Base-by-base conservation (phyloP, 768 basidiomycete genomes). In the Agrocybe pediades region DNA sequence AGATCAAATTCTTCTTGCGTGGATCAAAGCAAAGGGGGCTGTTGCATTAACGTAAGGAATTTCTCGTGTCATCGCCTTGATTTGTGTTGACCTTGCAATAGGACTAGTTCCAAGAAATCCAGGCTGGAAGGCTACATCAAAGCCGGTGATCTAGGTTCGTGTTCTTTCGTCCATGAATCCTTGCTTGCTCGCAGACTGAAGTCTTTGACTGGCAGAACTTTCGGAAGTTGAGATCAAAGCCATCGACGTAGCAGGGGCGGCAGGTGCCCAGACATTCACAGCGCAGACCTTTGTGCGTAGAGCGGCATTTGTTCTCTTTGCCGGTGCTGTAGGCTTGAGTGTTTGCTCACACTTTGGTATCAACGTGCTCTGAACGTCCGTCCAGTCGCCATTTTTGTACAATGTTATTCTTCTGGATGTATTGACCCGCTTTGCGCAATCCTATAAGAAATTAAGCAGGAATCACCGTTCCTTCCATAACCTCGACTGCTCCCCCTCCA, bases 1-100 rank as follows among this genome's bases (percentile, higher is more conserved):
- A 1, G 88, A 88, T 53, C 88, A 91, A 64, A 79, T 89, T 8
- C 71, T 90, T 4, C 73, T 90, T 7, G 86, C 87, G 0, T 89
- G 88, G 88, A 78, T 81, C 4, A 87, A 83, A 62, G 74, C 80
- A 6, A 90, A 91, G 64, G 85, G 83, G 9, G 81, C 80, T 0
- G 80, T 88, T 4, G 77, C 79, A 21, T 77, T 88, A 57, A 89
- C 85, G 83, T 88, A 63, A 13, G 29, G 17, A 15, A 15, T n/a
- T 24, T 41, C 3, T 20, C 9, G 30, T 46, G 46, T 13, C 49
- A 26, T 24, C 26, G n/a, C 46, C 6, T 20, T 20, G 16, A 8
- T 29, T 15, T 19, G 15, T 36, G 4, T 26, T 20, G 25, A 39
- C 16, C 9, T 24, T 19, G 11, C 20, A 20, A 44, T 57, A 87